Evolutionary conservation across 1,284 basidiomycete genomes (phyloP).

Genomic region (Cryptococcus neoformans): DNA sequence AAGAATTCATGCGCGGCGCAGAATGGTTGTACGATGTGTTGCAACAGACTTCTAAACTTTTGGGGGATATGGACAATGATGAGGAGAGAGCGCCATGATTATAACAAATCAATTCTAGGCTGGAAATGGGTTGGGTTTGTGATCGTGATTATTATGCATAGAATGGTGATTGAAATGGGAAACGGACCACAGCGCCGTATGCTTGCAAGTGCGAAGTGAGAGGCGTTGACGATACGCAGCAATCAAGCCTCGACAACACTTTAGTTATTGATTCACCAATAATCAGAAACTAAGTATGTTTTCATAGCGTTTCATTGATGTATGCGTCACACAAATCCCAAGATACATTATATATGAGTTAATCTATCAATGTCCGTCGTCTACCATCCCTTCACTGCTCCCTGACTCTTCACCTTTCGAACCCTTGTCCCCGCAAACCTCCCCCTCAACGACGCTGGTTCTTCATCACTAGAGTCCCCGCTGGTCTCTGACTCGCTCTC

Average conservation of each 20-base stretch:
- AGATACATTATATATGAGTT: background rate
- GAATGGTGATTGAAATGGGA: too few relatives aligned
- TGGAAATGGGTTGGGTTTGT: too few relatives aligned
- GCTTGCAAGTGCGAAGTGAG: too few relatives aligned
- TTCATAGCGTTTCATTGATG: too few relatives aligned
- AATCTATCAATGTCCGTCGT: background rate
- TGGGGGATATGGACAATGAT: background rate
- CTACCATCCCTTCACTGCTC: conserved; percentile 1
- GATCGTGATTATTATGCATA: too few relatives aligned
- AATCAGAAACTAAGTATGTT: too few relatives aligned
- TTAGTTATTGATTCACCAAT: too few relatives aligned
- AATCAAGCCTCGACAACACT: too few relatives aligned
- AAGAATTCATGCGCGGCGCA: conserved; percentile 5
- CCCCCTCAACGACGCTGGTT: conserved; percentile 9
- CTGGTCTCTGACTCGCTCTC: conserved; percentile 4
- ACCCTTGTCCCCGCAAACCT: conserved; percentile 13
- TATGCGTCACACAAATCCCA: background rate
- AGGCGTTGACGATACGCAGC: too few relatives aligned
- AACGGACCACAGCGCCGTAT: too few relatives aligned
- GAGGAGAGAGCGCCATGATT: too few relatives aligned
- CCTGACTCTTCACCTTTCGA: conserved; percentile 1
- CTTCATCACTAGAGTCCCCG: conserved; percentile 16
- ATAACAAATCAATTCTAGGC: too few relatives aligned
- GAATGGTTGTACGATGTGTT: conserved; percentile 5
- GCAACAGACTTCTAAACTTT: background rate